Conservation (phyloP, 2,329 filamentous ascomycete genomes). For the Ascochyta clinopodiicola region DNA sequence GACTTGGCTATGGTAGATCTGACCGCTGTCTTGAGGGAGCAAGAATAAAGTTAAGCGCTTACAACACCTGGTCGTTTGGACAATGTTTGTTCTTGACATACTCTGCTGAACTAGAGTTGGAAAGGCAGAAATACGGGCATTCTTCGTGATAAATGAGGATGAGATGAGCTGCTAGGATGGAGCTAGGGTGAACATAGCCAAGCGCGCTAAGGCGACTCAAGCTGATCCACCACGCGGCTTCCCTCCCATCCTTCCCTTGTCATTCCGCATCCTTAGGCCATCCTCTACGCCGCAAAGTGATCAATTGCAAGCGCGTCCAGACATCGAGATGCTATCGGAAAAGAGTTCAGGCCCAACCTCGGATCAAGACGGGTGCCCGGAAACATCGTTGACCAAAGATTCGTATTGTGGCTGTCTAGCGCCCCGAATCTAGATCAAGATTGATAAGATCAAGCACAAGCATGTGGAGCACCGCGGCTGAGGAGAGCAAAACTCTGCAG, state of each 20-base stretch:
- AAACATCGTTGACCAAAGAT: not conserved
- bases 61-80: too few species aligned
- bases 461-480: slow-evolving; percentile 2
- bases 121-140: too few species aligned
- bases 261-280: not conserved
- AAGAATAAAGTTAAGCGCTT: too few species aligned
- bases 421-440: slow-evolving; percentile 23
- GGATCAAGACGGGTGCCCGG: not conserved
- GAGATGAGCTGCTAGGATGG: not conserved
- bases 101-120: too few species aligned
- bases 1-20: too few species aligned
- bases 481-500: slow-evolving; percentile 9
- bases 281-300: not conserved
- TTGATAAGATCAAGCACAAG: slow-evolving; percentile 19
- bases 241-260: not conserved
- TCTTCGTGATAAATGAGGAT: not conserved
- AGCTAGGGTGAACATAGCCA: not conserved
- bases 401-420: slow-evolving; percentile 6
- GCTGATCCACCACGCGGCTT: slow-evolving; percentile 2
- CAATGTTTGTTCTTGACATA: too few species aligned
- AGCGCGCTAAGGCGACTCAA: slow-evolving; percentile 6
- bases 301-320: not conserved
- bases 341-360: slow-evolving; percentile 1
- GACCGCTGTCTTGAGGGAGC: too few species aligned
- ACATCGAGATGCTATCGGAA: not conserved